These are phyloP conservation scores for Metrosideros polymorpha DNA, from an alignment of 441 rosid species.

Conservation along the genomic window DNA sequence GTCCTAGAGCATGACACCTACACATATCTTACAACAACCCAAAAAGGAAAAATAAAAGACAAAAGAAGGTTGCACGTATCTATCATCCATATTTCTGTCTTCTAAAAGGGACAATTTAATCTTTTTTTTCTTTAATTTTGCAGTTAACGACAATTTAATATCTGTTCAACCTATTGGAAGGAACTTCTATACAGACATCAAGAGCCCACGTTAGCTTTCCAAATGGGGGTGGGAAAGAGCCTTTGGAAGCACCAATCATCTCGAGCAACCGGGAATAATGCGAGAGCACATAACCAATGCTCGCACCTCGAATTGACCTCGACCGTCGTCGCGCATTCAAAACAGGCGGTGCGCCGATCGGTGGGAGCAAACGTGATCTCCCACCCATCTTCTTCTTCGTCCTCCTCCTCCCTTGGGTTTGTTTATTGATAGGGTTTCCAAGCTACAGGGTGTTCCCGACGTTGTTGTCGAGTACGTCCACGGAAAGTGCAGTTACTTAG, in stretches of 20 bases:
- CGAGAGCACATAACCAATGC: background rate
- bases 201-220: background rate
- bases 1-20: background rate
- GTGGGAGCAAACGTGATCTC: too few species aligned
- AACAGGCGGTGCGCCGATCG: background rate
- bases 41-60: too few species aligned
- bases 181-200: background rate
- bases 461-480: background rate
- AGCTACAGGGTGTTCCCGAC: background rate
- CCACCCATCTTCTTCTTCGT: too few species aligned
- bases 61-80: background rate
- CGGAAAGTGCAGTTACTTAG: background rate
- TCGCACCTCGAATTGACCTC: background rate
- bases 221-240: background rate
- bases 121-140: background rate
- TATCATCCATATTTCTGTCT: background rate
- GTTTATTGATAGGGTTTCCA: background rate
- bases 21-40: background rate
- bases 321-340: background rate
- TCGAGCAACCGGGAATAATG: too few species aligned
- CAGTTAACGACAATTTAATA: background rate
- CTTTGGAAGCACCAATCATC: background rate
- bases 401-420: too few species aligned
- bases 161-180: background rate
- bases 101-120: background rate